phyloP scores from a whole-genome alignment of 2,329 filamentous ascomycete genomes.

The Neonectria ditissima region DNA sequence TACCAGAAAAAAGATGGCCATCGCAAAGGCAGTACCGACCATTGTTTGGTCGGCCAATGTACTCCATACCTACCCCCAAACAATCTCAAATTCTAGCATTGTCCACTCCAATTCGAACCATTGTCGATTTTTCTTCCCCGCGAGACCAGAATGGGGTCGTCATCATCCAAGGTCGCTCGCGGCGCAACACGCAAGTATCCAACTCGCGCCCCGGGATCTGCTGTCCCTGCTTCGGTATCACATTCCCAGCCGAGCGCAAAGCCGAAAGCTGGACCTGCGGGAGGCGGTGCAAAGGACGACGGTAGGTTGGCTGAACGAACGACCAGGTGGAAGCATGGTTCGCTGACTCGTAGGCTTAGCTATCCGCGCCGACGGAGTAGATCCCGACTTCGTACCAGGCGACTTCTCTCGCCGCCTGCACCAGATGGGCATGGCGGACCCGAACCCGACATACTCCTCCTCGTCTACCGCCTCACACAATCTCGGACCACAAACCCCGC shows the following conservation, averaged over 20 bases:
- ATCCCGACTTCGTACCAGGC: constrained; percentile 56
- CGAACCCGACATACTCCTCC: constrained; percentile 65
- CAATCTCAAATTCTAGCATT: constrained; percentile 13
- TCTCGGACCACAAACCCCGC: constrained; percentile 35
- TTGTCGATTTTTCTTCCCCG: neutral
- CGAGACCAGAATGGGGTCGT: constrained; percentile 55
- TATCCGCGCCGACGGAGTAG: constrained; percentile 54
- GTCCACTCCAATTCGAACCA: neutral
- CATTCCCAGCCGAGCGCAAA: constrained; percentile 34
- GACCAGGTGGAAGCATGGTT: neutral
- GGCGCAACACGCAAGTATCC: constrained; percentile 59
- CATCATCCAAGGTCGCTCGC: constrained; percentile 59
- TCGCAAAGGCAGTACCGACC: constrained; percentile 17
- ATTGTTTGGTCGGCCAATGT: constrained; percentile 5
- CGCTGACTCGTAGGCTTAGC: constrained; percentile 46
- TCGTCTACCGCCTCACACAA: constrained; percentile 58
- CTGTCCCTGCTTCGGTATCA: constrained; percentile 35
- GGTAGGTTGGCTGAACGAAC: constrained; percentile 27
- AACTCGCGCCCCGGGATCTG: constrained; percentile 48
- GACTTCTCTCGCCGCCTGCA: constrained; percentile 64
- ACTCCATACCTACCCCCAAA: neutral
- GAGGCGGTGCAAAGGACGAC: constrained; percentile 35
- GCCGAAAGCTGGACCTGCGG: constrained; percentile 15
- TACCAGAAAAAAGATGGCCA: constrained; percentile 24
- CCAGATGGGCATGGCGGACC: constrained; percentile 66